These are phyloP conservation scores for Eruca vesicaria DNA, from an alignment of 441 rosid genomes.

Conservation along the genomic window DNA sequence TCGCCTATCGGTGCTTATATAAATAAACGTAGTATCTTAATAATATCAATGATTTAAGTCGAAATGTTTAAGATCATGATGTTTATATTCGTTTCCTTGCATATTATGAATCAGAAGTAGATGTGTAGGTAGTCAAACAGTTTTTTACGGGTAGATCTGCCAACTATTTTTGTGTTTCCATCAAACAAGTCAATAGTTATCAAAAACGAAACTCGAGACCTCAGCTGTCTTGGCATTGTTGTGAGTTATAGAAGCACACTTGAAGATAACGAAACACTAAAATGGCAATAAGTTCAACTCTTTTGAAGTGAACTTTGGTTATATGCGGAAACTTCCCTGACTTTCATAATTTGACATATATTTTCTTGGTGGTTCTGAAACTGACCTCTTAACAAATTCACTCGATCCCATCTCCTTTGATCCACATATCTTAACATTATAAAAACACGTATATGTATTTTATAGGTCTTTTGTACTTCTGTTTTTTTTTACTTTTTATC, in stretches of 20 bases:
- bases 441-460: background rate
- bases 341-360: slow-evolving; percentile 28
- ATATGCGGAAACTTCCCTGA: slow-evolving; percentile 44
- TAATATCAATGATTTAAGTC: no score
- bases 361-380: slow-evolving; percentile 38
- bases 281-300: background rate
- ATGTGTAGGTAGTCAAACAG: no score
- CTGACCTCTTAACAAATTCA: slow-evolving; percentile 52
- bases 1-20: no score
- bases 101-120: no score
- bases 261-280: slow-evolving; percentile 12
- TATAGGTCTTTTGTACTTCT: no score
- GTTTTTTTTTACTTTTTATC: no score
- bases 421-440: background rate
- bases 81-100: no score
- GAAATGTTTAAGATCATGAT: no score
- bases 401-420: slow-evolving; percentile 1
- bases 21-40: no score
- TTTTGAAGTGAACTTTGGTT: slow-evolving; percentile 12
- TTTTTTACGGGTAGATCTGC: no score
- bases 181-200: no score
- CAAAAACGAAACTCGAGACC: background rate
- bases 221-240: background rate
- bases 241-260: slow-evolving; percentile 21
- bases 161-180: no score